Base-by-base conservation (phyloP, 305 asterid genomes). In the Fraxinus ornus region DNA sequence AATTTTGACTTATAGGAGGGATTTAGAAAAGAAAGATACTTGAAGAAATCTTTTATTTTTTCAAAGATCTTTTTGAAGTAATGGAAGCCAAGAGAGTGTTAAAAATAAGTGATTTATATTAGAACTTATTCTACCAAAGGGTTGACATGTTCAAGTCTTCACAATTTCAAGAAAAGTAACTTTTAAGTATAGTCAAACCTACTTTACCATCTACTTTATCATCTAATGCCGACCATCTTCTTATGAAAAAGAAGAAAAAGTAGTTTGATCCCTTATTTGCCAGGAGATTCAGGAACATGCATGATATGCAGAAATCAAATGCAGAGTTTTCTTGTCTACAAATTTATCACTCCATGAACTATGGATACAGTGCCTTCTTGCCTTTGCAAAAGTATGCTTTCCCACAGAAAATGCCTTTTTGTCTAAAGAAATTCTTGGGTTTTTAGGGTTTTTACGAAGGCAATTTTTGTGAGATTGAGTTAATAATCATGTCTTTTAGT, bases 1-100 rank as follows among this genome's bases (percentile, higher is more conserved):
- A 72, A 33, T 72, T 64, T 79, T 79, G 82, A 39, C 82, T 64
- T 36, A 7, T 33, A 15, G 26, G 76, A 33, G 32, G 28, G 76
- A 17, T 72, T 33, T 72, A 33, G 76, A 7, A 32, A 33, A 17
- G 19, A 21, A 32, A 32, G 21, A n/a, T 72, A 30, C 19, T 71
- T 32, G 47, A 72, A 7, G 17, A 71, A 49, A 17, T 9, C 35
- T 21, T 68, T 10, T 28, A 3, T 13, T 30, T 9, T 70, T 70
- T 71, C 8, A 33, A 26, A 72, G 76, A 30, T 68, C 39, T 68
- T 32, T 5, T 33, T 33, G 24, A 72, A 72, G 2, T 15, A 32
- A 32, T 33, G 47, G 44, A 33, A 33, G 26, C 76, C 75, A 19
- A 30, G 5, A 68, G 33, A 28, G 22, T 5, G 22, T 68, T 26